Evolutionary conservation across 2,329 filamentous ascomycete species (phyloP).

Genomic region (Tolypocladium inflatum): DNA sequence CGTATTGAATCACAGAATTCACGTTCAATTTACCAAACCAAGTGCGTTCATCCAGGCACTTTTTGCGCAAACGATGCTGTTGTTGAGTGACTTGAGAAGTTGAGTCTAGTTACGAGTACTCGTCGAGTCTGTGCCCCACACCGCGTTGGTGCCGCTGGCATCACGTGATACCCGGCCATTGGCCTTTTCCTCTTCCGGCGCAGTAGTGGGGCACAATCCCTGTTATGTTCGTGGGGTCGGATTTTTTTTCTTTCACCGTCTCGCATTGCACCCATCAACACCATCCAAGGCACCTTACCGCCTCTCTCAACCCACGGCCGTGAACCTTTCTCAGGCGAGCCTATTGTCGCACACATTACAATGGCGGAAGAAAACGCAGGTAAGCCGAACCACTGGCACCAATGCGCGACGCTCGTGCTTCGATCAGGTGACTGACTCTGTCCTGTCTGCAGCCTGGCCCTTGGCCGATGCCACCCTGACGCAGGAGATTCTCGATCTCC

Average conservation of each 20-base stretch:
- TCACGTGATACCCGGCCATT: neutral
- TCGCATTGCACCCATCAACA: constrained; percentile 4
- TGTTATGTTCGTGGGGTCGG: neutral
- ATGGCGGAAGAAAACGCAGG: constrained; percentile 17
- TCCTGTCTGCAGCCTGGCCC: constrained; percentile 47
- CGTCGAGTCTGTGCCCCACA: neutral
- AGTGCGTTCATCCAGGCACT: too few species aligned
- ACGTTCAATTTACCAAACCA: too few species aligned
- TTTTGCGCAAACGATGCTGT: too few species aligned
- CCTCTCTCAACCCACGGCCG: constrained; percentile 30
- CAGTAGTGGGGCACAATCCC: neutral
- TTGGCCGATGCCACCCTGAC: constrained; percentile 64
- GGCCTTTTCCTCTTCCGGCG: neutral
- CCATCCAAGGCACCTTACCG: neutral
- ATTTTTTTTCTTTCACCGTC: constrained; percentile 3
- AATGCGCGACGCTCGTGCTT: neutral
- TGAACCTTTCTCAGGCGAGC: constrained; percentile 41
- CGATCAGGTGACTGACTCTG: neutral
- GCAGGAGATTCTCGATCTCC: constrained; percentile 73
- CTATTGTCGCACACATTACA: constrained; percentile 9
- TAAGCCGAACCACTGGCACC: constrained; percentile 2
- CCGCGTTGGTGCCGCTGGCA: neutral
- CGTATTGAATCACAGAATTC: too few species aligned
- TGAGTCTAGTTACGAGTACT: too few species aligned
- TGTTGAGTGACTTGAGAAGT: too few species aligned